A percentile compares a stretch with the other conserved stretches of the same genome.
phyloP scores from a whole-genome alignment of 2,329 filamentous ascomycete species.

The Penicillium italicum region DNA sequence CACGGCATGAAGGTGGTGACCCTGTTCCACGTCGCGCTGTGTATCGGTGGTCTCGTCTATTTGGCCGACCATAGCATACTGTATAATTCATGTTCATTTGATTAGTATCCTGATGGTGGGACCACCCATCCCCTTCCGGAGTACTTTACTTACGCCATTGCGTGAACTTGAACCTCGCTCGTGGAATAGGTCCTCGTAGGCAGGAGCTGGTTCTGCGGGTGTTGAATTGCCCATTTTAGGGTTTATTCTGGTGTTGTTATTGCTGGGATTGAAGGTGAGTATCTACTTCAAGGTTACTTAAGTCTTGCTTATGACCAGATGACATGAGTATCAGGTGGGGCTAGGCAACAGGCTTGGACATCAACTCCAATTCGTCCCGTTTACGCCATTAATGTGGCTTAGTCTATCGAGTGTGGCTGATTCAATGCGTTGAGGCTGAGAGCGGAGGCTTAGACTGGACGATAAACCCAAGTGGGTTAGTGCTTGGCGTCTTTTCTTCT shows the following conservation, averaged over 20 bases:
- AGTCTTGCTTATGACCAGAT: neutral
- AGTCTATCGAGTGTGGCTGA: neutral
- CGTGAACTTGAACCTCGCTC: slow-evolving; percentile 4
- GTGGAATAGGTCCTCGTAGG: slow-evolving; percentile 16
- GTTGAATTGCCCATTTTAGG: slow-evolving; percentile 1
- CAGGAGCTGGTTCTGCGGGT: slow-evolving; percentile 8
- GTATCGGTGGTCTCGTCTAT: neutral
- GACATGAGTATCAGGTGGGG: neutral
- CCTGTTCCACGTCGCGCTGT: neutral
- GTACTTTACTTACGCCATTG: slow-evolving; percentile 6
- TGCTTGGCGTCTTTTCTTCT: neutral
- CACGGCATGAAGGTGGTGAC: neutral
- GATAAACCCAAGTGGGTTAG: neutral
- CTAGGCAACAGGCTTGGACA: neutral
- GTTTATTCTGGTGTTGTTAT: neutral
- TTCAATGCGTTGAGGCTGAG: neutral
- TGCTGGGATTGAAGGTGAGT: neutral
- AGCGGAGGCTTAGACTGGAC: neutral
- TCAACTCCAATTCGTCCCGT: neutral
- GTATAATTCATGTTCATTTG: too few species aligned
- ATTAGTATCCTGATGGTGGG: neutral
- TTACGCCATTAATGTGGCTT: neutral
- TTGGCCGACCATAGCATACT: slow-evolving; percentile 7
- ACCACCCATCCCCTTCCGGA: too few species aligned
- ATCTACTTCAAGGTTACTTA: neutral